Base-by-base conservation (phyloP, 2,329 filamentous ascomycete genomes). In the Aspergillaceae sp. region DNA sequence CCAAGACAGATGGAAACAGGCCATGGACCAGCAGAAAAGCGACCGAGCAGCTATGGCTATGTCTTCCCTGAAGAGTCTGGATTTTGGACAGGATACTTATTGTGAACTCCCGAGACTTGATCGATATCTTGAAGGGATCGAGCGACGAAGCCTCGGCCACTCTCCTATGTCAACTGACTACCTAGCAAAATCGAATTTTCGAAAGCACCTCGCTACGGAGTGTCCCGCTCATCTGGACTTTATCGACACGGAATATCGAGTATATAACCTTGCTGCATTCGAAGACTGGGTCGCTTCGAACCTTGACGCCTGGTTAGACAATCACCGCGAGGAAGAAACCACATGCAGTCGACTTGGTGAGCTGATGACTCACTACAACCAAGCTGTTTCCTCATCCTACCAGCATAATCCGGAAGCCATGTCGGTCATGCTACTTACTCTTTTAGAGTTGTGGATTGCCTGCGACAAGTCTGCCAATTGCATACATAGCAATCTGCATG, bases 391-490 rank as follows among this genome's bases (percentile, higher is more conserved):
- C 0, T 0, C 2, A 0, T 7, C 38, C 0, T 80, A 79, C 40
- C 3, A 47, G 4, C 51, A 44, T 0, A 64, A 69, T 1, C 72
- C 78, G 0, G 68, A 74, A 45, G 58, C 58, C 1, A 54, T 65
- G 1, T 83, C 79, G 0, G 49, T 71, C 4, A 79, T 80, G 73
- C 47, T 78, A 3, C 64, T 83, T 0, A 75, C 72, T 0, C 52
- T 74, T 1, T 50, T 79, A 5, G 76, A 81, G 46, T 58, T 83
- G 0, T 83, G 79, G 80, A 53, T 76, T 4, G 73, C 73, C 0
- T 69, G 73, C 19, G 78, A 83, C 50, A 71, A 61, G 33, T 60
- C 66, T 1, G 71, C 71, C 1, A 63, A 66, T 2, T 5, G 42
- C 1, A 43, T 60, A 0, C 62, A 66, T n/a, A 63, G 70, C 0